Conservation (phyloP, 2,329 filamentous ascomycete genomes). For the Colletotrichum truncatum region DNA sequence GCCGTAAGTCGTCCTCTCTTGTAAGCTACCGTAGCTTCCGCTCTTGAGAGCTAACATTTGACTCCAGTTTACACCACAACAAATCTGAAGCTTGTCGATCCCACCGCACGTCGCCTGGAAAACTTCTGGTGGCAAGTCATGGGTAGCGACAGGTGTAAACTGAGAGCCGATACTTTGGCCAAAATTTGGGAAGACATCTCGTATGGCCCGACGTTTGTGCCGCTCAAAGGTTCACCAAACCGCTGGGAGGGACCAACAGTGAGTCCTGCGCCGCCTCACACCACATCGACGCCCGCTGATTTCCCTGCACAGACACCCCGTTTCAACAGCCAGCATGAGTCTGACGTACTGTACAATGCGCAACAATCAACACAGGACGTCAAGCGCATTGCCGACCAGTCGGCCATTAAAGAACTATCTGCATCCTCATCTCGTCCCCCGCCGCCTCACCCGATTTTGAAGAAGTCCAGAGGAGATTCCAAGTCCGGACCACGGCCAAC, state of each 20-base stretch:
- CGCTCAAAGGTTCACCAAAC: conserved; percentile 61
- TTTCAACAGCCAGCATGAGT: conserved; percentile 28
- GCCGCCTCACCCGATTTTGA: conserved; percentile 66
- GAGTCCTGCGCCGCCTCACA: conserved; percentile 28
- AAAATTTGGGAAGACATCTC: conserved; percentile 67
- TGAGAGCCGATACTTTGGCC: conserved; percentile 64
- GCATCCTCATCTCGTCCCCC: conserved; percentile 57
- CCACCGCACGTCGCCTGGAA: conserved; percentile 69
- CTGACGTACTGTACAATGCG: conserved; percentile 22
- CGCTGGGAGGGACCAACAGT: conserved; percentile 63
- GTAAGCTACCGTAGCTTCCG: not conserved
- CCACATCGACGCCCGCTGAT: conserved; percentile 11
- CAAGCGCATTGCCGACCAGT: conserved; percentile 30
- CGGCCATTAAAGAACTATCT: conserved; percentile 37
- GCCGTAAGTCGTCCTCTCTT: conserved; percentile 22
- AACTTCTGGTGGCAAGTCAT: conserved; percentile 75
- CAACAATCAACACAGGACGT: conserved; percentile 23
- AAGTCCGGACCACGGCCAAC: conserved; percentile 64
- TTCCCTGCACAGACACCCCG: conserved; percentile 28
- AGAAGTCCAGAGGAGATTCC: conserved; percentile 65
- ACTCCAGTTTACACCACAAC: conserved; percentile 67
- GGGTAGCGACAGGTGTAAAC: conserved; percentile 63
- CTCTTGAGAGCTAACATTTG: not conserved
- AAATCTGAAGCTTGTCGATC: conserved; percentile 65
- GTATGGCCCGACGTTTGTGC: conserved; percentile 64